A percentile compares a stretch with the other conserved stretches of the same genome.
phyloP scores from a whole-genome alignment of 2,329 filamentous ascomycete species.

The Colletotrichum musae region DNA sequence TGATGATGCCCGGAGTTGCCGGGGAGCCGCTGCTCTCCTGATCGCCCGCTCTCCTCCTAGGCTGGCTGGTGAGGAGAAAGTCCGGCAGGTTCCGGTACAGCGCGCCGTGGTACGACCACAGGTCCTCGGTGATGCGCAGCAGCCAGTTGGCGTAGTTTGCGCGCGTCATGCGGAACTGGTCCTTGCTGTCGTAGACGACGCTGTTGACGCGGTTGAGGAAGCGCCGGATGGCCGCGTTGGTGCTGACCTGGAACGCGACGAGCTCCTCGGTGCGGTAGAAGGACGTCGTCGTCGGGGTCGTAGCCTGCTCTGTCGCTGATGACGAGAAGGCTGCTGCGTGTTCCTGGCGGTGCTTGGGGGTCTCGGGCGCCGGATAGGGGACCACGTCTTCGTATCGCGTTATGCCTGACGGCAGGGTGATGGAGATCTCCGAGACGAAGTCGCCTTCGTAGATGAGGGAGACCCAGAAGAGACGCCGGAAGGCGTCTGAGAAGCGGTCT shows the following conservation, averaged over 20 bases:
- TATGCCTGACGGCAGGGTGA: constrained; percentile 48
- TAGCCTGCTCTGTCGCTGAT: not conserved
- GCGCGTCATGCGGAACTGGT: constrained; percentile 43
- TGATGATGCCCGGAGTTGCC: constrained; percentile 35
- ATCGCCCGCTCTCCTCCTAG: not conserved
- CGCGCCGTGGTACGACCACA: constrained; percentile 47
- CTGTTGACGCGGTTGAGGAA: constrained; percentile 50
- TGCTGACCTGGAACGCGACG: constrained; percentile 49
- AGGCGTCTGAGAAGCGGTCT: constrained; percentile 42
- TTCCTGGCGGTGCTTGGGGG: constrained; percentile 15
- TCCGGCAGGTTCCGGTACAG: constrained; percentile 48
- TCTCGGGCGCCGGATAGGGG: constrained; percentile 42
- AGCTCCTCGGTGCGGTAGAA: constrained; percentile 44
- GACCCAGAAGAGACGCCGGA: constrained; percentile 49
- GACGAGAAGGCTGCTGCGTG: not conserved
- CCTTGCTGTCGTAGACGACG: constrained; percentile 48
- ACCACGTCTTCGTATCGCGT: constrained; percentile 48
- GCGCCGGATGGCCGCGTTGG: constrained; percentile 49
- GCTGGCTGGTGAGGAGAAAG: constrained; percentile 43
- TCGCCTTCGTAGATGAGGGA: constrained; percentile 50
- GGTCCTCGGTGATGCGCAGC: constrained; percentile 45
- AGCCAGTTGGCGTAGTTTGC: constrained; percentile 47
- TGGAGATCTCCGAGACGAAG: constrained; percentile 49
- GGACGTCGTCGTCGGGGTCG: constrained; percentile 7
- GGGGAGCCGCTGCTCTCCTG: constrained; percentile 17